These are phyloP conservation scores for Lecanicillium sp. DNA, from an alignment of 2,329 filamentous ascomycete genomes.

Conservation along the genomic window DNA sequence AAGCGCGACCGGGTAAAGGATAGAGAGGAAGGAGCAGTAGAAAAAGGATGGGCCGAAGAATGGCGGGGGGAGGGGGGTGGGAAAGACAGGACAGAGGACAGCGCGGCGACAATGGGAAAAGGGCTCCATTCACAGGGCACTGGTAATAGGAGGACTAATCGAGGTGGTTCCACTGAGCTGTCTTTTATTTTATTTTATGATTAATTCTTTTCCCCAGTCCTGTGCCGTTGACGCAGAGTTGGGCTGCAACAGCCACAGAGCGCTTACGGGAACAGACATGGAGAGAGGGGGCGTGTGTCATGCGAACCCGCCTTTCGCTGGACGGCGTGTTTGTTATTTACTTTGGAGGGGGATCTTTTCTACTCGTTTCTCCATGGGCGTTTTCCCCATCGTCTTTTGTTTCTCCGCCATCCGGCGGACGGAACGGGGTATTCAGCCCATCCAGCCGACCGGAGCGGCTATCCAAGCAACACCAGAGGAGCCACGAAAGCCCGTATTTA, in stretches of 20 bases:
- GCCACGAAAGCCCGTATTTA: too few species aligned
- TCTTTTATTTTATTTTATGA: too few species aligned
- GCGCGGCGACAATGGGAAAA: background rate
- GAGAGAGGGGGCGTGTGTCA: background rate
- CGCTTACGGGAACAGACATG: background rate
- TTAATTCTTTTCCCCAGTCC: background rate
- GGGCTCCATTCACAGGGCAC: background rate
- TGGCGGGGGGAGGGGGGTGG: background rate
- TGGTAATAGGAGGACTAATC: background rate
- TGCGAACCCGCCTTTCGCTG: background rate
- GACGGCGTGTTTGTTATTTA: background rate
- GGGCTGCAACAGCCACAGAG: background rate
- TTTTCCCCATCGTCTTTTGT: too few species aligned
- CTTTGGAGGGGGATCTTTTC: too few species aligned
- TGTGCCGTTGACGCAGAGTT: background rate
- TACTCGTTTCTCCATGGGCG: background rate
- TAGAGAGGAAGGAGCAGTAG: background rate
- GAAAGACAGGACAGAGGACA: background rate
- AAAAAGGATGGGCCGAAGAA: conserved; percentile 2
- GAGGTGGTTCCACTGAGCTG: background rate
- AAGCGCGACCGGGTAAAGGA: background rate
- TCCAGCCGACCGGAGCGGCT: too few species aligned
- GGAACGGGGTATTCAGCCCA: too few species aligned
- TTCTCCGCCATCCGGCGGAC: too few species aligned
- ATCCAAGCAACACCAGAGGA: too few species aligned